These are phyloP conservation scores for Ophiostoma montium DNA, from an alignment of 2,329 filamentous ascomycete species.

Conservation along the genomic window DNA sequence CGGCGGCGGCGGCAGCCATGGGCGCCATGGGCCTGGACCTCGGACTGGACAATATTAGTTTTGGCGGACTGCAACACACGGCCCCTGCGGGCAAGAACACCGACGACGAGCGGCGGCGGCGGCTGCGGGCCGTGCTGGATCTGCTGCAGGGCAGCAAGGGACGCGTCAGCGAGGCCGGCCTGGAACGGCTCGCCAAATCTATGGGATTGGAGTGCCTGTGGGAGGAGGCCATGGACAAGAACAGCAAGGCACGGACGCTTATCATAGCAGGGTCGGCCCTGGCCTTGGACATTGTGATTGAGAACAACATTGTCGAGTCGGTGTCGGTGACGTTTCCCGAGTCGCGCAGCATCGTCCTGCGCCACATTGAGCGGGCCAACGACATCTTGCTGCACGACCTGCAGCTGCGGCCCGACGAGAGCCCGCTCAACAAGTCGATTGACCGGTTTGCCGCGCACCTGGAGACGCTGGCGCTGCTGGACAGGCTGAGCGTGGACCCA, in stretches of 20 bases:
- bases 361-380: constrained; percentile 46
- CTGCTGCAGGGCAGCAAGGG: constrained; percentile 37
- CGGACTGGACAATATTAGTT: constrained; percentile 33
- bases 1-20: constrained; percentile 48
- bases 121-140: constrained; percentile 36
- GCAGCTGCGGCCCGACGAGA: constrained; percentile 42
- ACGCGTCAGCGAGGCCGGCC: constrained; percentile 56
- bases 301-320: constrained; percentile 45
- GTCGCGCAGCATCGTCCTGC: constrained; percentile 41
- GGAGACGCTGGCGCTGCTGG: constrained; percentile 52
- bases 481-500: constrained; percentile 55
- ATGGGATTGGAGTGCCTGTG: constrained; percentile 52
- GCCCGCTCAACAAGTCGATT: constrained; percentile 54
- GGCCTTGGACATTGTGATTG: constrained; percentile 46
- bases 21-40: constrained; percentile 42
- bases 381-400: constrained; percentile 54
- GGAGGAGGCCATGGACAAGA: constrained; percentile 34
- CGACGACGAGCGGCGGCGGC: constrained; percentile 38
- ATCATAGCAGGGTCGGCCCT: constrained; percentile 49
- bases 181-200: constrained; percentile 55
- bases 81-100: constrained; percentile 24
- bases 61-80: constrained; percentile 24
- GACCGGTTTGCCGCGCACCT: constrained; percentile 60
- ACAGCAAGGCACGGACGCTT: constrained; percentile 37
- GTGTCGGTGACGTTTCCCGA: constrained; percentile 51